Conservation (phyloP, 2,329 filamentous ascomycete genomes). For the Fusarium sp. region DNA sequence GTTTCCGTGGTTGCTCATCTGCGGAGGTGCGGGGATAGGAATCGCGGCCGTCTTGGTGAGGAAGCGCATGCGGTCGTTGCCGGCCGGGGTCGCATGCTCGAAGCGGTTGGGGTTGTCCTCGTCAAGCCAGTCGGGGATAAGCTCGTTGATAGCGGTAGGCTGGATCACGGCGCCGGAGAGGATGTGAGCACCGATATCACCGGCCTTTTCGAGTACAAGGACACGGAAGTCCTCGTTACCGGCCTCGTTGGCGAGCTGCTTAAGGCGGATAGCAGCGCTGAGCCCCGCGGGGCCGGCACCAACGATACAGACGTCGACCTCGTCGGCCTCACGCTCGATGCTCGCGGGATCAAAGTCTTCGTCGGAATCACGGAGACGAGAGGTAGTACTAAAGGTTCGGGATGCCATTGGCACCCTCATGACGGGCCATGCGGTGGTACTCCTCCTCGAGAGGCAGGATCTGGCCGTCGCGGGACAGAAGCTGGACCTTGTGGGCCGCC, state of each 20-base stretch:
- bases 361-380: constrained; percentile 37
- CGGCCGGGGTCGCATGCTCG: constrained; percentile 86
- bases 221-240: constrained; percentile 97
- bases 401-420: constrained; percentile 35
- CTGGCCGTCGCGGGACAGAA: constrained; percentile 37
- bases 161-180: constrained; percentile 96
- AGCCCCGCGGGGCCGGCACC: constrained; percentile 96
- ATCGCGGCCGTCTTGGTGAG: constrained; percentile 84
- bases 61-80: constrained; percentile 90
- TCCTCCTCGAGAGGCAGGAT: constrained; percentile 24
- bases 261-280: constrained; percentile 91
- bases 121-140: constrained; percentile 92
- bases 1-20: constrained; percentile 99
- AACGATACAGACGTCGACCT: constrained; percentile 97
- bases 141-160: constrained; percentile 86
- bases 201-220: constrained; percentile 92
- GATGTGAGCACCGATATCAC: constrained; percentile 94
- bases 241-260: constrained; percentile 93
- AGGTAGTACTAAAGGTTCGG: constrained; percentile 53
- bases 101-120: constrained; percentile 91
- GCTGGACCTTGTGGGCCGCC: constrained; percentile 41
- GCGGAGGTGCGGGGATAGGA: constrained; percentile 87
- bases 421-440: constrained; percentile 32
- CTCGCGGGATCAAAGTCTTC: constrained; percentile 73
- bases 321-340: constrained; percentile 88